Percentiles rank a stretch among this genome's conserved stretches.
Evolutionary conservation across 2,329 filamentous ascomycete genomes (phyloP).

Genomic region (Penicillium sp.): DNA sequence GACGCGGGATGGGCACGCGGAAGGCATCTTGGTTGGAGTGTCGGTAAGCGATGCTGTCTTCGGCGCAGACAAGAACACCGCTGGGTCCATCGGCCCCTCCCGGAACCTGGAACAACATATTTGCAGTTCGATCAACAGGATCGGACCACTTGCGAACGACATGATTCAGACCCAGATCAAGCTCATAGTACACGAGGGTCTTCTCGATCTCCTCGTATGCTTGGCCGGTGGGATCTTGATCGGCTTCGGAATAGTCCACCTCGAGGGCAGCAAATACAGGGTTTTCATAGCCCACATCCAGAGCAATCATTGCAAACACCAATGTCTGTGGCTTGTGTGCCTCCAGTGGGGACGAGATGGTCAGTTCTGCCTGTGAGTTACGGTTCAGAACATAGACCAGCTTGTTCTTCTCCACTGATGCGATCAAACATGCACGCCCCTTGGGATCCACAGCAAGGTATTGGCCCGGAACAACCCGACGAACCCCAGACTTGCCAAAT

Average conservation of each 20-base stretch:
- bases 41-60: slow-evolving; percentile 94
- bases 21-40: slow-evolving; percentile 92
- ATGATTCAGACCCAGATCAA: slow-evolving; percentile 94
- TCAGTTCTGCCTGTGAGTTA: slow-evolving; percentile 88
- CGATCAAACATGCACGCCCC: slow-evolving; percentile 89
- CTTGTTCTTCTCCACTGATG: slow-evolving; percentile 97
- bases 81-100: slow-evolving; percentile 91
- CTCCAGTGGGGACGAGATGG: slow-evolving; percentile 94
- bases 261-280: slow-evolving; percentile 94
- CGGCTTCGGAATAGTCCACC: slow-evolving; percentile 85
- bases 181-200: slow-evolving; percentile 91
- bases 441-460: slow-evolving; percentile 95
- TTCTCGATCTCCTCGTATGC: slow-evolving; percentile 82
- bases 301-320: slow-evolving; percentile 79
- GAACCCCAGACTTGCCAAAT: slow-evolving; percentile 93
- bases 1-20: slow-evolving; percentile 81
- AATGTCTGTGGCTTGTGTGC: slow-evolving; percentile 90
- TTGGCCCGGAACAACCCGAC: slow-evolving; percentile 90
- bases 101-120: slow-evolving; percentile 89
- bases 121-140: slow-evolving; percentile 82
- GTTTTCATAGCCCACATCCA: slow-evolving; percentile 96
- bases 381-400: slow-evolving; percentile 97
- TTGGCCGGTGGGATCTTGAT: slow-evolving; percentile 84
- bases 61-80: slow-evolving; percentile 89
- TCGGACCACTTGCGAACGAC: slow-evolving; percentile 97